Conservation (phyloP, 1,284 basidiomycete genomes). For the Stereum hirsutum region DNA sequence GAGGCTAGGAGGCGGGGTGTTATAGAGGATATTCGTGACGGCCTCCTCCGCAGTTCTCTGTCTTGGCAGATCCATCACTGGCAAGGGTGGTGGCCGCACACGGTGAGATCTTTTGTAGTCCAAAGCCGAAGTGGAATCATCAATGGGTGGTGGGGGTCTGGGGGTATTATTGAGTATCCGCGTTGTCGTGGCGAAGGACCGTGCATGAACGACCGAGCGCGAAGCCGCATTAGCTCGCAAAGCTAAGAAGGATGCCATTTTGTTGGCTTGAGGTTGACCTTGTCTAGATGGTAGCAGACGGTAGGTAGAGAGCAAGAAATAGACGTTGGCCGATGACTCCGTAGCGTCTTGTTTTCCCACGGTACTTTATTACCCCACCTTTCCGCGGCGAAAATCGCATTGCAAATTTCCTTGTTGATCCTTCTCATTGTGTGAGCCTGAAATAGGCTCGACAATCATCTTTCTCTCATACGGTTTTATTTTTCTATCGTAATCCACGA, state of each 20-base stretch:
- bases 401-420: too few species aligned
- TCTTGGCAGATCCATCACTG: slow-evolving; percentile 64
- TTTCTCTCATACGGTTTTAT: too few species aligned
- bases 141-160: slow-evolving; percentile 61
- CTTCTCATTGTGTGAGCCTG: too few species aligned
- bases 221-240: slow-evolving; percentile 9
- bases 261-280: too few species aligned
- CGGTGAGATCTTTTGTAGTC: slow-evolving; percentile 84
- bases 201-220: slow-evolving; percentile 9
- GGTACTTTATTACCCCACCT: too few species aligned
- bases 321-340: too few species aligned
- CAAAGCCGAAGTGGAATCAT: slow-evolving; percentile 89
- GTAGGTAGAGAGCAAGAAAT: too few species aligned
- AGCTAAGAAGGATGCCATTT: slow-evolving; percentile 11
- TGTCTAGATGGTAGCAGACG: too few species aligned
- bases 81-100: slow-evolving; percentile 69
- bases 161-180: slow-evolving; percentile 21
- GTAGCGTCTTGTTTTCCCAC: too few species aligned
- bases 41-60: slow-evolving; percentile 85
- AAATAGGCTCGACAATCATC: too few species aligned
- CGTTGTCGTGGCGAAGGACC: slow-evolving; percentile 26
- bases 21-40: slow-evolving; percentile 93
- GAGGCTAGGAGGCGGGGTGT: slow-evolving; percentile 87
- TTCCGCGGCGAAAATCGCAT: too few species aligned
- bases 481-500: too few species aligned